Percentiles rank a stretch among this genome's conserved stretches.
Conservation (phyloP, 257 asterid species). For the Solanum verrucosum region DNA sequence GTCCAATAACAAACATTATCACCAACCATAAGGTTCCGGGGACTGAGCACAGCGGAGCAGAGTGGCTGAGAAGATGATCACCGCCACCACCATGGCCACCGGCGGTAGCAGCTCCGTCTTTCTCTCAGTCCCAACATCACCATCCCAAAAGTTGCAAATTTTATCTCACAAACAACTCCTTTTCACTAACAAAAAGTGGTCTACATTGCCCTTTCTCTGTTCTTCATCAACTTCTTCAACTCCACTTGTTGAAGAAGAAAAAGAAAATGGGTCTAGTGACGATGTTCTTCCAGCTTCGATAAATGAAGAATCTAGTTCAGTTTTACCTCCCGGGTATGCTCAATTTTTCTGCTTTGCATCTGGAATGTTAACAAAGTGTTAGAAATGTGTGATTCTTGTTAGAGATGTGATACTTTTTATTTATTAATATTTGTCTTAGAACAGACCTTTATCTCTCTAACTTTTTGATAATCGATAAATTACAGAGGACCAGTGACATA, state of each 20-base stretch:
- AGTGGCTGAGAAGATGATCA: constrained; percentile 17
- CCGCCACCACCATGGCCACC: constrained; percentile 25
- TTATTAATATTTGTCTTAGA: not conserved
- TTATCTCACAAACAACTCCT: not conserved
- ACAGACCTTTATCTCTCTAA: not conserved
- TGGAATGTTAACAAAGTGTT: not conserved
- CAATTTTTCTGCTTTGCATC: not conserved
- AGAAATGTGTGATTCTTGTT: not conserved
- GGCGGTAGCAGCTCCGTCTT: constrained; percentile 24
- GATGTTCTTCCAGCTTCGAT: constrained; percentile 1
- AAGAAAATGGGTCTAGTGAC: constrained; percentile 5
- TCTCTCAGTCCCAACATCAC: constrained; percentile 19
- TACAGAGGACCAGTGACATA: not conserved
- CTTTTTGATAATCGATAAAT: not conserved
- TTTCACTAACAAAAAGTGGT: constrained; percentile 8
- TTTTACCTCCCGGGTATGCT: constrained; percentile 31
- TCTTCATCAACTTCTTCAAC: constrained; percentile 50
- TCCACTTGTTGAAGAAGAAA: constrained; percentile 24
- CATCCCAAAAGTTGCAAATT: constrained; percentile 2
- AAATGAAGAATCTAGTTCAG: constrained; percentile 16
- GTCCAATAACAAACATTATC: not conserved
- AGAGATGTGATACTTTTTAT: no score
- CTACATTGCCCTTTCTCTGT: not conserved
- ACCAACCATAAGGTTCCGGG: not conserved
- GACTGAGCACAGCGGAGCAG: not conserved